Evolutionary conservation across 805 yeast genomes (phyloP).

Genomic region (Kuraishia cidri): DNA sequence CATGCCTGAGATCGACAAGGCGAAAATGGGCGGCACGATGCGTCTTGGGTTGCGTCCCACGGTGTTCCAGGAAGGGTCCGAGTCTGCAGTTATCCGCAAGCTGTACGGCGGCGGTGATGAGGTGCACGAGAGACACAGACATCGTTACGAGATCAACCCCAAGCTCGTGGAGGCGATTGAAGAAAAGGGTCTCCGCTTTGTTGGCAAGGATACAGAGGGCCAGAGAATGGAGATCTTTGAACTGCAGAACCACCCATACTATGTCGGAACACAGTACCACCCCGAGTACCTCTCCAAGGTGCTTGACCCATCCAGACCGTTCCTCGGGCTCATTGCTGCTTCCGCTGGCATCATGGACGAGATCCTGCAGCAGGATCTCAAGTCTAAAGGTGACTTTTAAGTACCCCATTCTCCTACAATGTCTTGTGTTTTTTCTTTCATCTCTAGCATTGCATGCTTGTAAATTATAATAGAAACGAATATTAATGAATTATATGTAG

Average conservation of each 20-base stretch:
- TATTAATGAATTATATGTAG: too few relatives aligned
- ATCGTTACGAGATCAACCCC: constrained; percentile 96
- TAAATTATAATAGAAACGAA: too few relatives aligned
- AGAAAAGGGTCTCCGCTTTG: constrained; percentile 71
- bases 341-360: constrained; percentile 74
- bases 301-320: constrained; percentile 92
- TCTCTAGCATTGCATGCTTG: too few relatives aligned
- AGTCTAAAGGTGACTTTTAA: too few relatives aligned
- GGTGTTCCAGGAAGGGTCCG: constrained; percentile 58
- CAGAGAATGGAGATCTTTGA: constrained; percentile 94
- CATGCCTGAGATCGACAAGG: constrained; percentile 98
- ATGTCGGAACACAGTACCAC: constrained; percentile 94
- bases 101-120: constrained; percentile 64
- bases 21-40: constrained; percentile 98
- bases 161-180: constrained; percentile 65
- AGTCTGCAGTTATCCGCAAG: constrained; percentile 63
- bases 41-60: constrained; percentile 94
- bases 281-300: constrained; percentile 98
- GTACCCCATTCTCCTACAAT: too few relatives aligned
- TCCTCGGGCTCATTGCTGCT: constrained; percentile 94
- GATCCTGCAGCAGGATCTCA: too few relatives aligned
- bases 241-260: constrained; percentile 80
- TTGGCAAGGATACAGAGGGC: constrained; percentile 87
- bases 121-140: constrained; percentile 94
- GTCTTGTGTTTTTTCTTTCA: too few relatives aligned